Evolutionary conservation across 1,284 basidiomycete genomes (phyloP), one percentile per base, ranked within the genome.

Genomic region (Coniferiporia weirii): DNA sequence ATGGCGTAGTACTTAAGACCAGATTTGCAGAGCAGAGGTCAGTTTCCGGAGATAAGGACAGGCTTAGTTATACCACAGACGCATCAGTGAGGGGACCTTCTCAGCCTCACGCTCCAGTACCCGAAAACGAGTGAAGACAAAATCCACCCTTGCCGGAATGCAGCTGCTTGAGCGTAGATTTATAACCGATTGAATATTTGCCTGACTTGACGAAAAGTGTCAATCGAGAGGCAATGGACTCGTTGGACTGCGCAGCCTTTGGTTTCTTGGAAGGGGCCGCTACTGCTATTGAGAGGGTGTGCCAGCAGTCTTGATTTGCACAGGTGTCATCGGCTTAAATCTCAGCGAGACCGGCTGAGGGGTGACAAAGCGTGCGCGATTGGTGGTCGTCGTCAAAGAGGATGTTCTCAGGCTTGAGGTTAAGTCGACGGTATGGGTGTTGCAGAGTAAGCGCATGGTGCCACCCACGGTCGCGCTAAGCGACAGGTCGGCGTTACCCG

Each of bases 1-100:
- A 64, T 99, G 79, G 97, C 97, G 76, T 99, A 99, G 84, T 99
- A 99, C 83, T 99, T 97, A 65, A 99, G 84, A 84, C 99, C 97
- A 61, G 95, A 98, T 78, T 98, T 98, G 78, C 97, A 93, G 66
- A 99, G 86, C 65, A 97, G 97, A 61, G 96, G 97, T 79, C 95
- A 98, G 83, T 99, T 99, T 69, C 94, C 95, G 71, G 96, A 95
- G 74, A 99, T 98, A 74, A 99, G 81, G 71, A 99, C 90, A 69
- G 99, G 93, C 81, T 98, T 99, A 76, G 96, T 97, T 97, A 74
- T 48, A 13, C 32, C 13, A 50, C 38, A 53, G n/a, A 63, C 51
- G 64, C 19, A 73, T 89, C 72, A 91, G 88, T 76, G 73, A 76
- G 87, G 87, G 89, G 87, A 92, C 92, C 91, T 94, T 94, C 92